Evolutionary conservation across 768 basidiomycete genomes (phyloP).

Genomic region (Tulasnella sp.): DNA sequence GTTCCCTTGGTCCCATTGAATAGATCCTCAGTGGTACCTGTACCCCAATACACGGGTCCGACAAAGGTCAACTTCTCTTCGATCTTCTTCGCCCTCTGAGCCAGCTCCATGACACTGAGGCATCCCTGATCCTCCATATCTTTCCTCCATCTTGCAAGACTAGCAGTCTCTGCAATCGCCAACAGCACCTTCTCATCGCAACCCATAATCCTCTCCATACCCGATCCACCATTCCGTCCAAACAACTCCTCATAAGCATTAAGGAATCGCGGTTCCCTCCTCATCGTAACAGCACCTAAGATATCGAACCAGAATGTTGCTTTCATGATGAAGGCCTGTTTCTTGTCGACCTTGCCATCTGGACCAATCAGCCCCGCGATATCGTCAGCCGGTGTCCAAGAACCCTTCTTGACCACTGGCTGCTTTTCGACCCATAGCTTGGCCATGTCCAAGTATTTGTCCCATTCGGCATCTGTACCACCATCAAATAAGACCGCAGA

Average conservation of each 20-base stretch:
- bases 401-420: slow-evolving; percentile 37
- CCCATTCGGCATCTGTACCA: slow-evolving; percentile 51
- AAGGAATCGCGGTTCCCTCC: slow-evolving; percentile 48
- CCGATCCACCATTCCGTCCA: slow-evolving; percentile 31
- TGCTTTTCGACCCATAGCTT: slow-evolving; percentile 38
- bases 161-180: slow-evolving; percentile 62
- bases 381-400: slow-evolving; percentile 20
- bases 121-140: slow-evolving; percentile 17
- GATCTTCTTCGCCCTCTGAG: slow-evolving; percentile 33
- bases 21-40: slow-evolving; percentile 8
- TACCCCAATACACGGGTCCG: slow-evolving; percentile 10
- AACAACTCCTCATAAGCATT: slow-evolving; percentile 45
- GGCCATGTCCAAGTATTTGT: slow-evolving; percentile 49
- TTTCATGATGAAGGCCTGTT: slow-evolving; percentile 56
- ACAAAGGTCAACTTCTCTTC: slow-evolving; percentile 3
- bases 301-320: slow-evolving; percentile 84
- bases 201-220: slow-evolving; percentile 78
- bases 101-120: slow-evolving; percentile 50
- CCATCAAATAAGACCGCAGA: slow-evolving; percentile 69
- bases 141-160: slow-evolving; percentile 54
- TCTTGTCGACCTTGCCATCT: slow-evolving; percentile 11
- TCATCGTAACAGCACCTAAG: slow-evolving; percentile 32
- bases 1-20: neutral
- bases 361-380: no score
- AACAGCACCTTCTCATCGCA: slow-evolving; percentile 66